These are phyloP conservation scores for Echeveria elegans DNA, from an alignment of 164 flowering plant genomes.

Conservation along the genomic window DNA sequence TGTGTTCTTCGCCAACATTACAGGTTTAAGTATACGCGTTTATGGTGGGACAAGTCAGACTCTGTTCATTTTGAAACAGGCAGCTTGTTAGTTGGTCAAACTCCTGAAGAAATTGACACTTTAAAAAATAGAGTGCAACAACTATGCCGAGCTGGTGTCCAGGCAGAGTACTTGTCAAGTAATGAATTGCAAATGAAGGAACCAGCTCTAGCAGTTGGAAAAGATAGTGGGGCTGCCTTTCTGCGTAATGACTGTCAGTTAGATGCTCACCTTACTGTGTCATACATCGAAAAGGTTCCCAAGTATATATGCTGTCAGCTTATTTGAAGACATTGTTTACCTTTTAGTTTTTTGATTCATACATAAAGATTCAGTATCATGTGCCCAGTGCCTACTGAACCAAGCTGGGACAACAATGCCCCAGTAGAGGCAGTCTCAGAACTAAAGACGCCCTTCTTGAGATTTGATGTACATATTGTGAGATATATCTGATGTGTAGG, in stretches of 20 bases:
- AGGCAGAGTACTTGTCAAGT: slow-evolving; percentile 44
- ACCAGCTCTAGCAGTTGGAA: slow-evolving; percentile 43
- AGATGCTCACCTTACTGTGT: slow-evolving; percentile 53
- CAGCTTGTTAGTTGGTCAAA: slow-evolving; percentile 63
- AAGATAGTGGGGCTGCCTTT: slow-evolving; percentile 54
- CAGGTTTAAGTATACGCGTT: background rate
- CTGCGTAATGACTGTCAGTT: slow-evolving; percentile 61
- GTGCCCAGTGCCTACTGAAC: background rate
- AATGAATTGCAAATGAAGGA: slow-evolving; percentile 39
- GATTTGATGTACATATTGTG: background rate
- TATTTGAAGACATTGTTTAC: background rate
- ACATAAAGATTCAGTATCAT: background rate
- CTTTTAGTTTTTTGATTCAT: background rate
- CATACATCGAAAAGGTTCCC: slow-evolving; percentile 64
- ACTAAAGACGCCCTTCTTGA: background rate
- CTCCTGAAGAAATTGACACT: slow-evolving; percentile 31
- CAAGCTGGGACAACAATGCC: background rate
- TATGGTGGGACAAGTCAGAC: background rate
- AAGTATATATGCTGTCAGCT: background rate
- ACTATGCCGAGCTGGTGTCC: slow-evolving; percentile 53
- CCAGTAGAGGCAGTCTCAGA: no score
- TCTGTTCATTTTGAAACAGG: slow-evolving; percentile 26
- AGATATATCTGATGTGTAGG: slow-evolving; percentile 29
- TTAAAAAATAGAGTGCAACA: slow-evolving; percentile 33
- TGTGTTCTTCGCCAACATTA: background rate